Evolutionary conservation across 2,329 filamentous ascomycete genomes (phyloP), one percentile per base, ranked within the genome.

Genomic region (Penicillium sp.): DNA sequence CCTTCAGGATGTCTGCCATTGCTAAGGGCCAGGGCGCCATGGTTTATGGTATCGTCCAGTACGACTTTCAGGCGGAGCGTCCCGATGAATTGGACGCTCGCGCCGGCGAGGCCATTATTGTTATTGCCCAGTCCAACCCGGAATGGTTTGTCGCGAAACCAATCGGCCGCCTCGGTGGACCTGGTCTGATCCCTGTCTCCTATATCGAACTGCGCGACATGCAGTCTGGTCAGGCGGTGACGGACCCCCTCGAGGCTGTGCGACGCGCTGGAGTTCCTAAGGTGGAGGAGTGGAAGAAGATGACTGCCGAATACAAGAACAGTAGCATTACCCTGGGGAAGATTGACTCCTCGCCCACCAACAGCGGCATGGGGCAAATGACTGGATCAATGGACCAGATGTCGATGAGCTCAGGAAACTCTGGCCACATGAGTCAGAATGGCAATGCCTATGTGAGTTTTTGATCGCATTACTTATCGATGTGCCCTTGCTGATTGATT

Each of bases 121-220:
- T 99, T 54, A 98, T 98, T 72, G 95, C 95, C 45, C 95, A 98
- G 75, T 98, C 93, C 7, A 98, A 98, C 70, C 92, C 93, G 5
- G 95, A 99, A 76, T 99, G 95, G 95, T 98, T 98, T 71, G 93
- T 99, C 60, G 95, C 95, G 50, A 99, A 99, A 77, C 95, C 95
- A n/a, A 99, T 99, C 72, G 93, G 93, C 61, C 85, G 95, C 64
- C 82, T 99, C n/a, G 95, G 95, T 44, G 95, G 95, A 1, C 95
- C 95, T 1, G 95, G 95, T 42, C 78, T 99, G 67, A 98, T 99
- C 64, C 95, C 95, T 2, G 93, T 98, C 31, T 96, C 93, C 0
- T 98, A 96, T 73, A 91, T 99, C 66, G 92, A 99, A 77, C 93
- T 99, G 66, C 85, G 92, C 72, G 95, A 98, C 74, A 96, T 97